Evolutionary conservation across 352 stramenopile genomes (phyloP).

Genomic region (Pythium brachiatum): DNA sequence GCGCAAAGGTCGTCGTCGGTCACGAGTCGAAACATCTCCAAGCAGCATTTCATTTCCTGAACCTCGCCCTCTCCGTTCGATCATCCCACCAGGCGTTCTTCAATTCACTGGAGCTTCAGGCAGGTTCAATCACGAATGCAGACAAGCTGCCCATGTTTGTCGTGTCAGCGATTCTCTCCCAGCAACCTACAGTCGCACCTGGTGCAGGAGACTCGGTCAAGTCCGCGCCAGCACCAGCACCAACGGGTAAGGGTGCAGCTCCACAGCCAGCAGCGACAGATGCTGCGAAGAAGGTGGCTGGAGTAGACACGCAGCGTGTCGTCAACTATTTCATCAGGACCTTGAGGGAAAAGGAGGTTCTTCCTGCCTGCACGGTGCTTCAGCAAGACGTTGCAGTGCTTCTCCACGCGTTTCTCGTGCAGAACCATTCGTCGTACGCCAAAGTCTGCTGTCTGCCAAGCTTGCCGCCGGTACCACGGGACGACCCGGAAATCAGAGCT

Average conservation of each 20-base stretch:
- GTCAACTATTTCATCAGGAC: conserved; percentile 66
- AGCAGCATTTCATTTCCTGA: conserved; percentile 71
- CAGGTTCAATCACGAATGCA: conserved; percentile 30
- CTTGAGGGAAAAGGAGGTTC: conserved; percentile 42
- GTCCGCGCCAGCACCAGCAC: conserved; percentile 5
- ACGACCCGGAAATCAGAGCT: conserved; percentile 58
- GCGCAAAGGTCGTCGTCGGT: conserved; percentile 35
- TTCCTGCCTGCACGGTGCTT: conserved; percentile 30
- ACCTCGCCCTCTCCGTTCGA: conserved; percentile 40
- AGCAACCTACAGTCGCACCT: background rate
- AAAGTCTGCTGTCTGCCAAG: conserved; percentile 48
- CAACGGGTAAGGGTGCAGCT: background rate
- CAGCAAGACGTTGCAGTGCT: conserved; percentile 37
- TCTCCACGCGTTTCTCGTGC: conserved; percentile 58
- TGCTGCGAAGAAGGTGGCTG: background rate
- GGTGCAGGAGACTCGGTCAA: background rate
- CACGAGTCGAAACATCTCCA: conserved; percentile 59
- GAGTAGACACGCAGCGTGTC: conserved; percentile 28
- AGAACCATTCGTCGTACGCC: conserved; percentile 57
- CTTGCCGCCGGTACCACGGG: conserved; percentile 37
- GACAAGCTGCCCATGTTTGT: conserved; percentile 49
- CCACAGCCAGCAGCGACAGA: background rate
- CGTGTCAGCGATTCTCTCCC: conserved; percentile 31
- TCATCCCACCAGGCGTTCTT: conserved; percentile 50
- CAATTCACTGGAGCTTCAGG: conserved; percentile 61